Evolutionary conservation across 2,329 filamentous ascomycete species (phyloP).

Genomic region (Colletotrichum acutatum): DNA sequence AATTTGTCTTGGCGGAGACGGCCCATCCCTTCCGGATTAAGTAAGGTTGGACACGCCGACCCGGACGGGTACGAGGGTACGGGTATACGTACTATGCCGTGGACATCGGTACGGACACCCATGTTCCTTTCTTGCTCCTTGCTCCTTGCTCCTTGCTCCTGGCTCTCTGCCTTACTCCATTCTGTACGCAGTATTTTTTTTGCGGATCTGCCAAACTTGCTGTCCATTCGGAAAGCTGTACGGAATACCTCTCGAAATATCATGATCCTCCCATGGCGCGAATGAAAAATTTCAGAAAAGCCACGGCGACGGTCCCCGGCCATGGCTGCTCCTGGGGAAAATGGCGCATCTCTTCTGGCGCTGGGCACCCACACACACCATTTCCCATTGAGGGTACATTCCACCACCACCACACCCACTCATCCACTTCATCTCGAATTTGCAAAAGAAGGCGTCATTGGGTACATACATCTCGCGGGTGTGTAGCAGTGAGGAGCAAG

Average conservation of each 20-base stretch:
- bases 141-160: slow-evolving; percentile 10
- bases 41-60: neutral
- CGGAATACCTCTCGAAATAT: neutral
- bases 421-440: slow-evolving; percentile 28
- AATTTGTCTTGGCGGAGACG: slow-evolving; percentile 35
- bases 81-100: neutral
- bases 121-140: too few relatives aligned
- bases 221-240: neutral
- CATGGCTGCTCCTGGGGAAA: slow-evolving; percentile 12
- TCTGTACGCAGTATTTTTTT: neutral
- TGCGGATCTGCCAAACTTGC: slow-evolving; percentile 19
- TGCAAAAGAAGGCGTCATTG: slow-evolving; percentile 1
- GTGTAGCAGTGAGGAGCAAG: slow-evolving; percentile 5
- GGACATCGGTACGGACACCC: too few relatives aligned
- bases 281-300: neutral
- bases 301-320: neutral
- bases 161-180: neutral
- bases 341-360: slow-evolving; percentile 27
- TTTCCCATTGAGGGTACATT: neutral
- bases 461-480: neutral
- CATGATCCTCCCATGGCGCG: neutral
- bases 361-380: slow-evolving; percentile 1
- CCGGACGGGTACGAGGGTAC: neutral
- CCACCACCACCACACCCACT: slow-evolving; percentile 18
- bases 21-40: slow-evolving; percentile 15